Evolutionary conservation across 192 early-diverging fungal genomes (phyloP).

Genomic region (Coemansia sp.): DNA sequence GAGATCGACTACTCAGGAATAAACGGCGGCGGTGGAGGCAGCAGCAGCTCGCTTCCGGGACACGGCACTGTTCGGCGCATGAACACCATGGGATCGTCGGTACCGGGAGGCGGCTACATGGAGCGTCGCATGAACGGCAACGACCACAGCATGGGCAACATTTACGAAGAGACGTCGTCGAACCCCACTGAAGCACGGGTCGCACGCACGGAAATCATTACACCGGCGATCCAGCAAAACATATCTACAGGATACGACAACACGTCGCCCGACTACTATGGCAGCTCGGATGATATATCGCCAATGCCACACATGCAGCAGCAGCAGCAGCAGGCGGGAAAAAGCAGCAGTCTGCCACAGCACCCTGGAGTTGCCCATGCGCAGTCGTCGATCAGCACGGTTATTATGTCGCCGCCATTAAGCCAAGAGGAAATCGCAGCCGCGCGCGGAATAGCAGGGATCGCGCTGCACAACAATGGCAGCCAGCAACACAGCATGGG

Average conservation of each 20-base stretch:
- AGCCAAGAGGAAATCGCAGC: conserved; percentile 43
- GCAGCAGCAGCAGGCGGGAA: background rate
- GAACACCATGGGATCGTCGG: conserved; percentile 7
- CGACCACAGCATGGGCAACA: conserved; percentile 9
- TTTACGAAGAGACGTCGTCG: conserved; percentile 8
- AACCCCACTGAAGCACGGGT: conserved; percentile 22
- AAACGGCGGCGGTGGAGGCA: background rate
- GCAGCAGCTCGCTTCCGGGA: background rate
- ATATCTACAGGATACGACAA: conserved; percentile 15
- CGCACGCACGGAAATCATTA: conserved; percentile 48
- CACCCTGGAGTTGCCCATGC: conserved; percentile 29
- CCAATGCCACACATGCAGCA: conserved; percentile 3
- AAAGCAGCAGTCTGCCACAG: conserved; percentile 17
- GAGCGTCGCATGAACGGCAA: conserved; percentile 3
- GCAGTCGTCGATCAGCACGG: conserved; percentile 25
- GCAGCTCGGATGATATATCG: conserved; percentile 1
- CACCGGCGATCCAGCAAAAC: conserved; percentile 39
- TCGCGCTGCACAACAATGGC: conserved; percentile 8
- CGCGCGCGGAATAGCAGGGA: conserved; percentile 37
- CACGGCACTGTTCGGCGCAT: conserved; percentile 3
- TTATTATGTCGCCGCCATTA: conserved; percentile 49
- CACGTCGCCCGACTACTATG: conserved; percentile 28
- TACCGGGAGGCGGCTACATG: background rate
- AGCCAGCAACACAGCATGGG: conserved; percentile 8
- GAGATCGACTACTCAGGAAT: conserved; percentile 18